Conservation (phyloP, 495 filamentous ascomycete species). For the Cryomyces minteri region DNA sequence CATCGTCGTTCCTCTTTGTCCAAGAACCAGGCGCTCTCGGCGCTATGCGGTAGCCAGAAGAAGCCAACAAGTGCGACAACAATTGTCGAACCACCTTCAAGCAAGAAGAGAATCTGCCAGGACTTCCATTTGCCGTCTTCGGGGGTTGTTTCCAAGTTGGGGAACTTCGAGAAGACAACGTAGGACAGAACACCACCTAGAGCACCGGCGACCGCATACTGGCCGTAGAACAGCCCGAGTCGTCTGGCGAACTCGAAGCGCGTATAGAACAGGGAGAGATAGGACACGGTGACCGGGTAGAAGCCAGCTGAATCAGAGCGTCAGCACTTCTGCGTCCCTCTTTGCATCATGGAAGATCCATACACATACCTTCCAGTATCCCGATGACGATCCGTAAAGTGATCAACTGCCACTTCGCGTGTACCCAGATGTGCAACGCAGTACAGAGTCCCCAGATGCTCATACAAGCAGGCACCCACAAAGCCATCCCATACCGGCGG, state of each 20-base stretch:
- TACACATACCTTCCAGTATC: slow-evolving; percentile 33
- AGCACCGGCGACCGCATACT: slow-evolving; percentile 52
- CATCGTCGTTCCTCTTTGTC: slow-evolving; percentile 22
- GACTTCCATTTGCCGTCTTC: slow-evolving; percentile 7
- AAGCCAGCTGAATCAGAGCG: slow-evolving; percentile 30
- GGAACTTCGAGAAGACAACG: slow-evolving; percentile 55
- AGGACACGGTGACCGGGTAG: slow-evolving; percentile 42
- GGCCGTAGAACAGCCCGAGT: slow-evolving; percentile 63
- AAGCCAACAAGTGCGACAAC: slow-evolving; percentile 26
- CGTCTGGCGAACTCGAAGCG: slow-evolving; percentile 59
- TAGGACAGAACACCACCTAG: slow-evolving; percentile 60
- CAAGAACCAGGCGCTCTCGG: slow-evolving; percentile 37
- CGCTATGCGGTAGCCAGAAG: slow-evolving; percentile 31
- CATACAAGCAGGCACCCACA: slow-evolving; percentile 10
- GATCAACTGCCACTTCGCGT: slow-evolving; percentile 8
- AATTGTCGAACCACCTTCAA: slow-evolving; percentile 42
- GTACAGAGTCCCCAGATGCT: slow-evolving; percentile 9
- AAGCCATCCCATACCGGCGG: slow-evolving; percentile 11
- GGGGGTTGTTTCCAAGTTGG: slow-evolving; percentile 18
- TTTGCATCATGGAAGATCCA: no score
- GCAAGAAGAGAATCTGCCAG: slow-evolving; percentile 65
- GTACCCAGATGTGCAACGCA: slow-evolving; percentile 2
- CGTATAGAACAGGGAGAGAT: slow-evolving; percentile 48
- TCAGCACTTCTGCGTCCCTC: no score
- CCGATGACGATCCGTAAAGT: slow-evolving; percentile 27